Evolutionary conservation across 371 early-diverging fungal species (phyloP).

Genomic region (Dichotomocladium elegans): DNA sequence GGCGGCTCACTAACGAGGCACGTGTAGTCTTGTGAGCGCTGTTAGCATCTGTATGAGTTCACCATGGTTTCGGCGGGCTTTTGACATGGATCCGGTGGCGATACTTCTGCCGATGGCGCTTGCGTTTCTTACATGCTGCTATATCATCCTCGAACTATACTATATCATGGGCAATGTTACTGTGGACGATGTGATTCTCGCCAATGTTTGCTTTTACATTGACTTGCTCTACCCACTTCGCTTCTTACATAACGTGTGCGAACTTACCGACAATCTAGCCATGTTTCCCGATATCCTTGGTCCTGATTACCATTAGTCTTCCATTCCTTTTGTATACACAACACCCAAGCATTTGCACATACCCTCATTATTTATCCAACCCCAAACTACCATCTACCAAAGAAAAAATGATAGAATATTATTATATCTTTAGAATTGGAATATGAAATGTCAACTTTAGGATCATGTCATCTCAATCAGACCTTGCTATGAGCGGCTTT

Average conservation of each 20-base stretch:
- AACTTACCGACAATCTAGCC: conserved; percentile 32
- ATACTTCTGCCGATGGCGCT: conserved; percentile 32
- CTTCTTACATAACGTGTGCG: conserved; percentile 40
- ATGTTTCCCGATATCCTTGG: conserved; percentile 9
- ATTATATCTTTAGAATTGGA: too few species aligned
- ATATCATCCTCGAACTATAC: conserved; percentile 36
- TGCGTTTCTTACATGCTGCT: conserved; percentile 25
- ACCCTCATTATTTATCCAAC: too few species aligned
- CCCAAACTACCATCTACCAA: too few species aligned
- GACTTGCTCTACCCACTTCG: conserved; percentile 43
- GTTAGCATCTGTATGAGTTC: conserved; percentile 25
- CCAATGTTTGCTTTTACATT: conserved; percentile 33
- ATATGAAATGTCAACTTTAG: too few species aligned
- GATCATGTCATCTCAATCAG: too few species aligned
- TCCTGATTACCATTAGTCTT: too few species aligned
- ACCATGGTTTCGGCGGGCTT: conserved; percentile 16
- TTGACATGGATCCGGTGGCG: conserved; percentile 16
- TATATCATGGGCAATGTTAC: conserved; percentile 33
- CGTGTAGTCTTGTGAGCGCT: conserved; percentile 18
- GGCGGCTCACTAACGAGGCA: background rate
- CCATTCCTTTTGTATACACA: too few species aligned
- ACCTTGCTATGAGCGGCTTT: too few species aligned
- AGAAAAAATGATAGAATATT: too few species aligned
- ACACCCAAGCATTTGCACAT: too few species aligned
- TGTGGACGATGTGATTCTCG: conserved; percentile 34